A percentile compares a stretch with the other conserved stretches of the same genome.
These are phyloP conservation scores for Decorospora gaudefroyi DNA, from an alignment of 2,329 filamentous ascomycete genomes.

Conservation along the genomic window DNA sequence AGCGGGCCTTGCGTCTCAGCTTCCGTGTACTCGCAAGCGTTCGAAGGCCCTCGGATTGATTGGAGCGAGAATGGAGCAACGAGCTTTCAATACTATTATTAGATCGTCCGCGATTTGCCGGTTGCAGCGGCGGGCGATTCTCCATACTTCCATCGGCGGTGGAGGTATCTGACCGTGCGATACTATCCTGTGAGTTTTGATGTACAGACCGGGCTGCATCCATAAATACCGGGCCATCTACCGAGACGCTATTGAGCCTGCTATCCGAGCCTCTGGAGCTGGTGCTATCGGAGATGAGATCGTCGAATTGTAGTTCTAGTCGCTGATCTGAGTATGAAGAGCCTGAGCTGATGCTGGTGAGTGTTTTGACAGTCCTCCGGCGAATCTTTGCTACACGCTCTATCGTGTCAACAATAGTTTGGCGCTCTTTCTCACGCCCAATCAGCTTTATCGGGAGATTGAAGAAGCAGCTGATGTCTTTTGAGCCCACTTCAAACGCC, in stretches of 20 bases:
- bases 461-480: constrained; percentile 90
- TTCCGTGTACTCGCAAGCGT: constrained; percentile 45
- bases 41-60: constrained; percentile 31
- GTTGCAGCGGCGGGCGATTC: constrained; percentile 27
- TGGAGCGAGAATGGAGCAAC: constrained; percentile 31
- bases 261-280: constrained; percentile 60
- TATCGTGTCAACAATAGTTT: constrained; percentile 70
- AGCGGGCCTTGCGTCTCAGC: constrained; percentile 59
- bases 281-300: constrained; percentile 56
- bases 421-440: constrained; percentile 73
- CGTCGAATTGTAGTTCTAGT: constrained; percentile 56
- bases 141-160: constrained; percentile 30
- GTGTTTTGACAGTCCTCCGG: constrained; percentile 45
- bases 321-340: constrained; percentile 59
- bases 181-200: constrained; percentile 40
- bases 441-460: constrained; percentile 81
- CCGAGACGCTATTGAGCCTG: constrained; percentile 45
- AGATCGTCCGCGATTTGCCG: constrained; percentile 29
- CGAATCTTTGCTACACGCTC: constrained; percentile 75
- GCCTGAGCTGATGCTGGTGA: constrained; percentile 58
- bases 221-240: constrained; percentile 30
- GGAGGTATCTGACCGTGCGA: constrained; percentile 31
- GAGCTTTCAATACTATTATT: constrained; percentile 42
- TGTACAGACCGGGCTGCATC: constrained; percentile 33
- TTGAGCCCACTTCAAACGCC: constrained; percentile 76